A percentile compares a stretch with the other conserved stretches of the same genome.
These are phyloP conservation scores for Wickerhamiella cacticola DNA, from an alignment of 805 yeast genomes.

Conservation along the genomic window DNA sequence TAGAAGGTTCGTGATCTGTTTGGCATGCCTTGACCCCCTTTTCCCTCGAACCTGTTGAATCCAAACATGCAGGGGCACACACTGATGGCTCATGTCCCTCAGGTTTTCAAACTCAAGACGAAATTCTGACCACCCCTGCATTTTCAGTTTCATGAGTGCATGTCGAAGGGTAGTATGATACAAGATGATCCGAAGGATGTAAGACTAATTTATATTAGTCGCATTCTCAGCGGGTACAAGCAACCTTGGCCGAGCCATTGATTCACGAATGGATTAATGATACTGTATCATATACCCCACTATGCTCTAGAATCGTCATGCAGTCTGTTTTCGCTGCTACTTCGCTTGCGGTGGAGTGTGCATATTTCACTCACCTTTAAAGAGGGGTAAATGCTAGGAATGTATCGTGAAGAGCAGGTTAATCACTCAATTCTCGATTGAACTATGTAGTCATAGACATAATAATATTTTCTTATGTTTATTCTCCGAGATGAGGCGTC, in stretches of 20 bases:
- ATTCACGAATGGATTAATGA: too few species aligned
- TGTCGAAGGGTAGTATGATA: background rate
- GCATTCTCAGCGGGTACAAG: too few species aligned
- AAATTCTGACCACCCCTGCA: background rate
- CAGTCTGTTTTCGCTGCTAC: background rate
- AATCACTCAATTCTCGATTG: too few species aligned
- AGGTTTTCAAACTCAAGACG: background rate
- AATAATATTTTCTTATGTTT: too few species aligned
- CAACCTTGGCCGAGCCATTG: too few species aligned
- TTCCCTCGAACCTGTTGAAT: background rate
- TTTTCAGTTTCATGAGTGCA: conserved; percentile 1
- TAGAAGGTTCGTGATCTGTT: too few species aligned
- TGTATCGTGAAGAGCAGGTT: too few species aligned
- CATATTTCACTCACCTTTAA: background rate
- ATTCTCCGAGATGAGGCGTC: too few species aligned
- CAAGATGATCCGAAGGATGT: too few species aligned
- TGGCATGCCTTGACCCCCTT: background rate
- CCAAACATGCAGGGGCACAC: background rate
- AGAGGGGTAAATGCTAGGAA: background rate
- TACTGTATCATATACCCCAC: background rate
- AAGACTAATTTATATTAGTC: too few species aligned
- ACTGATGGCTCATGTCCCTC: background rate
- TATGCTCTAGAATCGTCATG: background rate
- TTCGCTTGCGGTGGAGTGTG: conserved; percentile 2
- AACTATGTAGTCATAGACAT: too few species aligned